Conservation (phyloP, 768 basidiomycete species). For the Flagelloscypha sp. region DNA sequence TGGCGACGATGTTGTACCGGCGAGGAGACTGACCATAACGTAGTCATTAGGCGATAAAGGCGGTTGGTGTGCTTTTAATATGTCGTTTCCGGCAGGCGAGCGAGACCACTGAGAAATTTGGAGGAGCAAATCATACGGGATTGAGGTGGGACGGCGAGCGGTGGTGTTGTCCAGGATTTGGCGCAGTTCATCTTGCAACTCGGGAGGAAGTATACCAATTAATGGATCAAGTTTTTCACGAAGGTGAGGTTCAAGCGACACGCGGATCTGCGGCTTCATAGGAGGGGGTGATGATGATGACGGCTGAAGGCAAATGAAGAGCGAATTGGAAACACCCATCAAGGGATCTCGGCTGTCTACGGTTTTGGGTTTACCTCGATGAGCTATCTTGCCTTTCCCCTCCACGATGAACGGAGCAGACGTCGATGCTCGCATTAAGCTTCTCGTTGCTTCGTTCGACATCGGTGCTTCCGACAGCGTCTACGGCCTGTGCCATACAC, state of each 20-base stretch:
- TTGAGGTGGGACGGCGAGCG: slow-evolving; percentile 26
- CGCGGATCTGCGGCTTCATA: slow-evolving; percentile 31
- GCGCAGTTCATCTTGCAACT: slow-evolving; percentile 34
- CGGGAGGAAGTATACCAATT: slow-evolving; percentile 33
- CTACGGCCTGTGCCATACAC: slow-evolving; percentile 15
- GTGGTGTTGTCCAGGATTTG: slow-evolving; percentile 22
- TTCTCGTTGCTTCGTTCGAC: slow-evolving; percentile 32
- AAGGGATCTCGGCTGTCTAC: no score
- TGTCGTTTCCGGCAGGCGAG: slow-evolving; percentile 33
- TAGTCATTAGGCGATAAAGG: slow-evolving; percentile 48
- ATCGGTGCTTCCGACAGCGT: slow-evolving; percentile 15
- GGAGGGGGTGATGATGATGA: slow-evolving; percentile 10
- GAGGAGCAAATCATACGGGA: slow-evolving; percentile 55
- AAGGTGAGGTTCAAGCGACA: slow-evolving; percentile 67
- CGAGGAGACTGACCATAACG: slow-evolving; percentile 66
- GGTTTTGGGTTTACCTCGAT: no score
- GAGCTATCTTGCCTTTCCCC: not conserved
- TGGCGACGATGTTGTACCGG: slow-evolving; percentile 73
- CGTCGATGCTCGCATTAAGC: no score
- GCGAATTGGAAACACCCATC: not conserved
- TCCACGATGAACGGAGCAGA: not conserved
- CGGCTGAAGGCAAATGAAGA: no score
- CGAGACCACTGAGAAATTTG: slow-evolving; percentile 64
- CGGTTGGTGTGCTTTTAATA: slow-evolving; percentile 29
- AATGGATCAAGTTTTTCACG: slow-evolving; percentile 39